phyloP scores from a whole-genome alignment of 768 basidiomycete species.

The Pleurotus sapidus region DNA sequence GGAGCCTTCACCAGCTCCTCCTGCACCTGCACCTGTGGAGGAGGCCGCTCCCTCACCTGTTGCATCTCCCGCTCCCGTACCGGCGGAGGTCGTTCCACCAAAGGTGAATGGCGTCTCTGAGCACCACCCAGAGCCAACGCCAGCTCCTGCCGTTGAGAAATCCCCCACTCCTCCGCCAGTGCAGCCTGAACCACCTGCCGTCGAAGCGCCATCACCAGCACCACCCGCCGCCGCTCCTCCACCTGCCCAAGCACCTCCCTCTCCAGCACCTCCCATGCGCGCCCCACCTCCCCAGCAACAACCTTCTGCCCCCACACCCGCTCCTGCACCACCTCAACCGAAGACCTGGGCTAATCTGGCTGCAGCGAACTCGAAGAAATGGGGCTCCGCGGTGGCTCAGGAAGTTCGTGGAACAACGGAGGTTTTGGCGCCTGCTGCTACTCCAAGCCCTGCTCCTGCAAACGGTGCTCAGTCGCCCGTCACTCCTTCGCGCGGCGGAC shows the following conservation, averaged over 20 bases:
- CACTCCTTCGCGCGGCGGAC: conserved; percentile 20
- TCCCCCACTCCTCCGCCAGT: conserved; percentile 21
- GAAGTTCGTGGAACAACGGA: conserved; percentile 78
- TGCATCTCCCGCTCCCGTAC: conserved; percentile 21
- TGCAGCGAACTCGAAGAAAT: conserved; percentile 76
- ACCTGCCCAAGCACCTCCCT: conserved; percentile 17
- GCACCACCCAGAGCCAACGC: conserved; percentile 27
- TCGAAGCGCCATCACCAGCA: conserved; percentile 23
- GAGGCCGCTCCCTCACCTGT: conserved; percentile 24
- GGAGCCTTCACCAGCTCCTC: conserved; percentile 22
- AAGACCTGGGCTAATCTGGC: conserved; percentile 94
- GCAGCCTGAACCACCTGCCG: not conserved
- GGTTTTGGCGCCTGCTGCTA: conserved; percentile 27
- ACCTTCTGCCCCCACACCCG: conserved; percentile 22
- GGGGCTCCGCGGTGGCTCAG: conserved; percentile 80
- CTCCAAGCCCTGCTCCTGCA: conserved; percentile 33
- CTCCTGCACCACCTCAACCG: conserved; percentile 48
- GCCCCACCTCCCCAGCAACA: conserved; percentile 22
- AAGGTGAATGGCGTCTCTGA: conserved; percentile 27
- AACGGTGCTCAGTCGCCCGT: conserved; percentile 33
- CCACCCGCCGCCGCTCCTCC: conserved; percentile 23
- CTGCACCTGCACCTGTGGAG: conserved; percentile 29
- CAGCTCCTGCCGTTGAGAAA: conserved; percentile 24
- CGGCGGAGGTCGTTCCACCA: conserved; percentile 15
- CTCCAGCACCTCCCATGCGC: conserved; percentile 23